Base-by-base conservation (phyloP, 768 basidiomycete genomes). In the Myochromella boudieri region DNA sequence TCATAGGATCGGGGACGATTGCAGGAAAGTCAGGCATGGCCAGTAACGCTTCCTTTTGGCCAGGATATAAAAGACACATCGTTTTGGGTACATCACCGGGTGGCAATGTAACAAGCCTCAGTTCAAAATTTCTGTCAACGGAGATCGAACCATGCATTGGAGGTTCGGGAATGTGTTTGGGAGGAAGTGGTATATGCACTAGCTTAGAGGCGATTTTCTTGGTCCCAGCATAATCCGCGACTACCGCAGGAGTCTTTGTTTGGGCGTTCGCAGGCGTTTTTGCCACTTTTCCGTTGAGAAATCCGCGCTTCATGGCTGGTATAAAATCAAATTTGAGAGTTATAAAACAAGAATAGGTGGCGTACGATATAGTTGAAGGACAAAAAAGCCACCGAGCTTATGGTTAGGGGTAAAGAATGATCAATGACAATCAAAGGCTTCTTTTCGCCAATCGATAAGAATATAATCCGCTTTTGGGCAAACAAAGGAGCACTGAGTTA, bases 1-100 rank as follows among this genome's bases (percentile, higher is more conserved):
- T n/a, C n/a, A n/a, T n/a, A n/a, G n/a, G n/a, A n/a, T n/a, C 20
- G 14, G 17, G 17, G 10, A 44, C 15, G 31, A 36, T 32, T 18
- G 17, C 29, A 32, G 49, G 46, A 42, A 51, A 54, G 1, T 44
- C 45, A 11, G 52, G 55, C 9, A 51, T 25, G 14, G 42, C 40
- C 0, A 42, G 24, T 10, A 55, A 25, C 3, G 20, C 37, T 15
- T 52, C 50, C 29, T 42, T 44, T 11, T 42, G 42, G 3, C 32
- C 46, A 20, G 50, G 46, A 38, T 18, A 52, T 11, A 55, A 40
- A 11, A 55, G 43, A 28, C 46, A 53, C 18, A 46, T 9, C 12
- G 28, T 27, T 10, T 22, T 37, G 1, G 26, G 44, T 9, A 32
- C 37, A 21, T 26, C n/a, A n/a, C n/a, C n/a, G n/a, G n/a, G n/a